Percentiles rank a stretch among this genome's conserved stretches.
Evolutionary conservation across 2,329 filamentous ascomycete genomes (phyloP).

Genomic region (Helotiales sp.): DNA sequence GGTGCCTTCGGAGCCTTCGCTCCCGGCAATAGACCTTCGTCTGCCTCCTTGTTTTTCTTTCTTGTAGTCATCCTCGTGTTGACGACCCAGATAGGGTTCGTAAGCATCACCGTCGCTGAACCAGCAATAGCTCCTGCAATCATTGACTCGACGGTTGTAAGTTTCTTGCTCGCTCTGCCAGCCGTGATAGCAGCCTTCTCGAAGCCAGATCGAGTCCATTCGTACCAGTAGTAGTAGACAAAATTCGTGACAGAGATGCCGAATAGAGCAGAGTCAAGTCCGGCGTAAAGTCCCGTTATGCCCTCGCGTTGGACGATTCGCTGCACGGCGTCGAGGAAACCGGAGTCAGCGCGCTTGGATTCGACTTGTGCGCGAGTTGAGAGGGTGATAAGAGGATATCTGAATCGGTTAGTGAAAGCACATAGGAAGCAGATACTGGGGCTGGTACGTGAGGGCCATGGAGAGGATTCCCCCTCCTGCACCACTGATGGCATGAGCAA

Average conservation of each 20-base stretch:
- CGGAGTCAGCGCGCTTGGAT: conserved; percentile 85
- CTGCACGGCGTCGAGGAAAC: conserved; percentile 78
- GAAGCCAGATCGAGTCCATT: conserved; percentile 90
- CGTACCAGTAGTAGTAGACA: conserved; percentile 99
- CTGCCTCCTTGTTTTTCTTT: conserved; percentile 54
- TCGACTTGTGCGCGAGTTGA: conserved; percentile 98
- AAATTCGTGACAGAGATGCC: conserved; percentile 99
- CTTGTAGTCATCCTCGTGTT: conserved; percentile 98
- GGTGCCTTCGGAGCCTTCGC: conserved; percentile 53
- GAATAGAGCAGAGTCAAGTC: conserved; percentile 90
- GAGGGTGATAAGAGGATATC: conserved; percentile 94
- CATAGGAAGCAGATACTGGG: conserved; percentile 2
- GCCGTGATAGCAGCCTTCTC: conserved; percentile 72
- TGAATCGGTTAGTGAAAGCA: conserved; percentile 37
- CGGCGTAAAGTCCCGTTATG: conserved; percentile 83
- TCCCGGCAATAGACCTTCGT: conserved; percentile 44
- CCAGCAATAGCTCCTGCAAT: conserved; percentile 92
- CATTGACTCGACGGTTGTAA: conserved; percentile 93
- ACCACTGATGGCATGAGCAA: conserved; percentile 90
- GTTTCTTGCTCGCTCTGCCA: conserved; percentile 73
- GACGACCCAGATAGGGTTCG: conserved; percentile 98
- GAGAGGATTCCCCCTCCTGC: conserved; percentile 92
- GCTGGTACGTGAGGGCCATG: conserved; percentile 86
- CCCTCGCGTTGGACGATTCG: conserved; percentile 92
- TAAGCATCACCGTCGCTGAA: conserved; percentile 89